Conservation (phyloP, 2,329 filamentous ascomycete species). For the Epicoccum nigrum region DNA sequence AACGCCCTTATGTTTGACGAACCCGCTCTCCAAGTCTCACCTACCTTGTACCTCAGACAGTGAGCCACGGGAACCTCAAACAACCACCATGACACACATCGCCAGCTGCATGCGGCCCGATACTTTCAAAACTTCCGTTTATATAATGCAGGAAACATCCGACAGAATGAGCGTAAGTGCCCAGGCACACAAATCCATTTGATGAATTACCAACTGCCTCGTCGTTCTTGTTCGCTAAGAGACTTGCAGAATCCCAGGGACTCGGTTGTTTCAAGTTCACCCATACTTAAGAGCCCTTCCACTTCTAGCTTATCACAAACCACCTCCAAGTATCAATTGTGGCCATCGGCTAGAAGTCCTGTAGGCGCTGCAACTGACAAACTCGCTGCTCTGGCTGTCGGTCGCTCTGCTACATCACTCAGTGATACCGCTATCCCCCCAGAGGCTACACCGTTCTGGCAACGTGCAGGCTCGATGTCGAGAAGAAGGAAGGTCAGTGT, state of each 20-base stretch:
- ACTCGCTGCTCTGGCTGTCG: slow-evolving; percentile 44
- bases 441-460: slow-evolving; percentile 44
- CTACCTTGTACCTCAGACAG: slow-evolving; percentile 46
- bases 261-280: slow-evolving; percentile 19
- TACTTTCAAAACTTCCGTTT: slow-evolving; percentile 42
- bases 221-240: slow-evolving; percentile 44
- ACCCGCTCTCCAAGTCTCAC: slow-evolving; percentile 49
- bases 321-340: slow-evolving; percentile 45
- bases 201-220: slow-evolving; percentile 43
- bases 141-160: slow-evolving; percentile 49
- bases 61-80: slow-evolving; percentile 47
- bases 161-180: slow-evolving; percentile 40
- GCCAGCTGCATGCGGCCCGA: slow-evolving; percentile 50
- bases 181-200: slow-evolving; percentile 22
- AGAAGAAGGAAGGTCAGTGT: slow-evolving; percentile 51
- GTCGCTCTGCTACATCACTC: slow-evolving; percentile 48
- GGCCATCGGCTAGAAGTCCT: slow-evolving; percentile 44
- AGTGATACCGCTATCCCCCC: slow-evolving; percentile 47
- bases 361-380: slow-evolving; percentile 40
- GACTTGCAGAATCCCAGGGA: slow-evolving; percentile 40
- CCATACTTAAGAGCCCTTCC: slow-evolving; percentile 39
- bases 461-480: slow-evolving; percentile 46
- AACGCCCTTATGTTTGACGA: slow-evolving; percentile 50
- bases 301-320: slow-evolving; percentile 32
- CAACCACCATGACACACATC: slow-evolving; percentile 51